Evolutionary conservation across 768 basidiomycete species (phyloP), one percentile per base, ranked within the genome.

Genomic region (Peribolospora kevripleyi): DNA sequence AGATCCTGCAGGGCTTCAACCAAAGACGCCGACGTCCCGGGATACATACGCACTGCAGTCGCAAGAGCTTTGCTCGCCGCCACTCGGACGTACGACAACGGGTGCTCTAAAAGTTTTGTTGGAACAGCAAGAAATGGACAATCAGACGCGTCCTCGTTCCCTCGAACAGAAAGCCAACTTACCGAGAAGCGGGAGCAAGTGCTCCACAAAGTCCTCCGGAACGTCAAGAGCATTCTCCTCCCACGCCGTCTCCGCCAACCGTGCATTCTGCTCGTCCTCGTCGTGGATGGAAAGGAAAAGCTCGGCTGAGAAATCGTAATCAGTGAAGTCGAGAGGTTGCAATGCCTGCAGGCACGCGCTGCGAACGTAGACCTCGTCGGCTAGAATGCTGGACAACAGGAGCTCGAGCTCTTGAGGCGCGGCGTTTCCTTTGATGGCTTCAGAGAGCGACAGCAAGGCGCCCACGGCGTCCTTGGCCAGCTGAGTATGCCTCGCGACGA

Each of bases 201-300:
- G 71, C 0, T 66, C 63, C 0, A 85, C 65, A 67, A 77, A 77
- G 5, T 66, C 66, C 59, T 86, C 84, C 0, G 82, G 76, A 7
- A 90, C 76, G 62, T 93, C 86, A 43, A 95, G 67, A 4, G 85
- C 90, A 59, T 97, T 97, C 59, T 95, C 93, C 54, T 93, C 91
- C 90, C 90, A 97, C 7, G 84, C 68, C 58, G 80, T 77, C 36
- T 70, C 69, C 11, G 90, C 88, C 46, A 95, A 70, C 51, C 81
- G 73, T 0, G 78, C 78, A 61, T 90, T 95, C 63, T 90, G 85
- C 61, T 87, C 85, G 58, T 82, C 81, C 53, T 77, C 79, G 57
- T 97, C 93, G 60, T 95, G 86, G 53, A 76, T 79, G 4, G 82
- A 82, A 45, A 95, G 73, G 79, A 85, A 84, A 1, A 98, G 67